Conservation (phyloP, 139 green algal genomes). For the Zygnema cylindricum region DNA sequence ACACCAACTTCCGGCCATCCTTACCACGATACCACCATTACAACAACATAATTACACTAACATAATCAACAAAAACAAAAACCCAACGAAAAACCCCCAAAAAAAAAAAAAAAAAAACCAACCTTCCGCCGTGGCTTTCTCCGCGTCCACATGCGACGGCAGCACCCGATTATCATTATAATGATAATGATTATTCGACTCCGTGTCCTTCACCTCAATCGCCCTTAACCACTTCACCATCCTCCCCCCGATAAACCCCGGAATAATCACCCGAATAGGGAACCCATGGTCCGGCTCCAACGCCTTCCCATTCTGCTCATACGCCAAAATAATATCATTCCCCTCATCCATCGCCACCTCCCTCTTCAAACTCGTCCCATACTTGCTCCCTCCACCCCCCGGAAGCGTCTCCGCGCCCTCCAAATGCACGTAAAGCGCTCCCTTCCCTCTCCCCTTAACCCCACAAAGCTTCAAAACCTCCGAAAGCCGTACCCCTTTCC, state of each 20-base stretch:
- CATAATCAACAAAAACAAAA: not conserved
- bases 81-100: not conserved
- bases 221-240: conserved; percentile 89
- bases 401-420: conserved; percentile 54
- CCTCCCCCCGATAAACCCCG: conserved; percentile 85
- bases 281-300: conserved; percentile 81
- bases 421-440: conserved; percentile 59
- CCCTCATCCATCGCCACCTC: conserved; percentile 71
- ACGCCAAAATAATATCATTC: conserved; percentile 79
- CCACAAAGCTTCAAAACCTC: conserved; percentile 76
- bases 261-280: conserved; percentile 83
- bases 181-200: conserved; percentile 95
- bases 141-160: conserved; percentile 89
- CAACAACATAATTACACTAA: not conserved
- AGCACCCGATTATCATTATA: conserved; percentile 97
- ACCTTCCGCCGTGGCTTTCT: conserved; percentile 78
- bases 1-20: not conserved
- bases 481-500: conserved; percentile 88
- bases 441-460: not conserved
- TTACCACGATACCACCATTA: not conserved
- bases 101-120: conserved; percentile 10
- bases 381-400: conserved; percentile 42
- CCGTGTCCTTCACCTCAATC: conserved; percentile 81
- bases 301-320: conserved; percentile 77
- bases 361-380: conserved; percentile 31